phyloP scores from a whole-genome alignment of 2,329 filamentous ascomycete species.

The Sporothrix inflata region DNA sequence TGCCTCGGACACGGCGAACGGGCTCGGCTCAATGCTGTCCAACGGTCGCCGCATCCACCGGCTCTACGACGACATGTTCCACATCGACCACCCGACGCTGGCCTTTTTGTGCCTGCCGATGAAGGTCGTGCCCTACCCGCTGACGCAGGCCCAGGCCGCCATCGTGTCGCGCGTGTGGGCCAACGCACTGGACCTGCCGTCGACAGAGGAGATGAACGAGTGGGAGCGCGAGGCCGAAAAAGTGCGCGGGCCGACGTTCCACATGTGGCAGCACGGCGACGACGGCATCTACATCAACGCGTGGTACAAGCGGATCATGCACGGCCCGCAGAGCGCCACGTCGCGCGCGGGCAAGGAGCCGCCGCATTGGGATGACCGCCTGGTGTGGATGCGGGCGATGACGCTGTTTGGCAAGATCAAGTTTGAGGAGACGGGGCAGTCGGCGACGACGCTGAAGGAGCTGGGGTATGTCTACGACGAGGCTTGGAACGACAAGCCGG shows the following conservation, averaged over 20 bases:
- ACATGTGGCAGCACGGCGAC: slow-evolving; percentile 56
- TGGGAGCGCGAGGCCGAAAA: slow-evolving; percentile 70
- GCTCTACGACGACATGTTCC: slow-evolving; percentile 79
- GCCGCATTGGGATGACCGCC: slow-evolving; percentile 70
- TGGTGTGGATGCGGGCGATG: slow-evolving; percentile 71
- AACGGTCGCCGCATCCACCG: slow-evolving; percentile 71
- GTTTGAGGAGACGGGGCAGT: slow-evolving; percentile 68
- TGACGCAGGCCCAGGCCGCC: slow-evolving; percentile 78
- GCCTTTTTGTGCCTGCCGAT: slow-evolving; percentile 76
- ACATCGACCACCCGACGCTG: slow-evolving; percentile 74
- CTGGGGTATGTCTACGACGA: slow-evolving; percentile 67
- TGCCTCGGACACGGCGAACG: slow-evolving; percentile 38
- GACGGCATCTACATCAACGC: slow-evolving; percentile 74
- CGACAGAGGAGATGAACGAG: slow-evolving; percentile 62
- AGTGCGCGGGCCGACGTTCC: slow-evolving; percentile 47
- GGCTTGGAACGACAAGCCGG: not conserved
- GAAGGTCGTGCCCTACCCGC: slow-evolving; percentile 84
- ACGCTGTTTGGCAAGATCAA: slow-evolving; percentile 71
- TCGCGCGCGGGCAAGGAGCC: slow-evolving; percentile 65
- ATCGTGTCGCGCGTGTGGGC: slow-evolving; percentile 78
- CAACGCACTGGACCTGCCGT: slow-evolving; percentile 67
- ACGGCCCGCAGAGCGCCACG: slow-evolving; percentile 40
- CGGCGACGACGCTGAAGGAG: slow-evolving; percentile 68
- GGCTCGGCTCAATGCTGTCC: slow-evolving; percentile 54
- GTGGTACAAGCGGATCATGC: slow-evolving; percentile 63